phyloP scores from a whole-genome alignment of 371 early-diverging fungal genomes.

The Chytridium lagenaria region DNA sequence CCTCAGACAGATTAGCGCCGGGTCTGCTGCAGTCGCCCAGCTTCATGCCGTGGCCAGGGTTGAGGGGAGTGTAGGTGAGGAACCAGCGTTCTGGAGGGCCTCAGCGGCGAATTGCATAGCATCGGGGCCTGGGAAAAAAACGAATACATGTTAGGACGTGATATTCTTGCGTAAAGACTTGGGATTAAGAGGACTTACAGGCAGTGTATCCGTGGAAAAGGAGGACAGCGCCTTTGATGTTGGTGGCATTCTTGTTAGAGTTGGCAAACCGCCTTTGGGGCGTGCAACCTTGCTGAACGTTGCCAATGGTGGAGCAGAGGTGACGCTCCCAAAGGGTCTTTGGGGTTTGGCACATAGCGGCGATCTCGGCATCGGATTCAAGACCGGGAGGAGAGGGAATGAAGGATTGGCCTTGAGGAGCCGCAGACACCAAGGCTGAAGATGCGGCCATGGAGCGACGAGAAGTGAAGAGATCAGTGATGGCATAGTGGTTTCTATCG shows the following conservation, averaged over 20 bases:
- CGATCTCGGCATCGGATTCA: not conserved
- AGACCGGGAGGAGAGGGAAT: not conserved
- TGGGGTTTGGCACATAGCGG: slow-evolving; percentile 1
- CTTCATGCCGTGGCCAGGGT: slow-evolving; percentile 23
- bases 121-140: slow-evolving; percentile 27
- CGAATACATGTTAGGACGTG: not conserved
- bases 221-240: slow-evolving; percentile 17
- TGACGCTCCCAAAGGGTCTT: slow-evolving; percentile 16
- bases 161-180: not conserved
- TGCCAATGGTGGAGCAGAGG: not conserved
- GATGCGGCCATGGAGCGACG: too few species aligned
- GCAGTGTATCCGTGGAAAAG: slow-evolving; percentile 26
- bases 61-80: slow-evolving; percentile 10
- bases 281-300: slow-evolving; percentile 15
- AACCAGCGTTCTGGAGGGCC: not conserved
- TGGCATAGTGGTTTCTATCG: too few species aligned
- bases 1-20: not conserved
- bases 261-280: slow-evolving; percentile 12
- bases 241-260: not conserved
- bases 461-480: too few species aligned
- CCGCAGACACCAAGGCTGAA: too few species aligned
- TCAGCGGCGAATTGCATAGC: slow-evolving; percentile 4
- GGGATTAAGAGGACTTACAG: not conserved
- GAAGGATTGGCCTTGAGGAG: not conserved
- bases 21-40: not conserved